These are phyloP conservation scores for Solioccasus polychromus DNA, from an alignment of 768 basidiomycete genomes.

Conservation along the genomic window DNA sequence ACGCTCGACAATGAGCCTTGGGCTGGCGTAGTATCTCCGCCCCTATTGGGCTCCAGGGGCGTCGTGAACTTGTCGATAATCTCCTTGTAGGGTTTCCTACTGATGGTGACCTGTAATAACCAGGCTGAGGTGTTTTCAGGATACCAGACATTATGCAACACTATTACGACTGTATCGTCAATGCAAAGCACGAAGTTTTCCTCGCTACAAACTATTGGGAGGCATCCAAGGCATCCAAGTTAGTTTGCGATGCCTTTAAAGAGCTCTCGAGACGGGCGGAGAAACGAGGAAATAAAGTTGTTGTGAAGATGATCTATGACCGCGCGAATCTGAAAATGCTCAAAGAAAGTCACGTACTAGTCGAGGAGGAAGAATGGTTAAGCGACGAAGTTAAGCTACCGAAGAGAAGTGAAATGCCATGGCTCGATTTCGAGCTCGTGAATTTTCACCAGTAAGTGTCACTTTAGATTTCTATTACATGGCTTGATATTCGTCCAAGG, in stretches of 20 bases:
- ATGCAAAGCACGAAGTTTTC: slow-evolving; percentile 61
- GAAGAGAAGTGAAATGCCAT: slow-evolving; percentile 51
- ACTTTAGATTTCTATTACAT: not conserved
- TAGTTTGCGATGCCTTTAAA: slow-evolving; percentile 49
- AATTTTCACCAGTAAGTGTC: slow-evolving; percentile 44
- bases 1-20: slow-evolving; percentile 54
- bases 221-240: slow-evolving; percentile 47
- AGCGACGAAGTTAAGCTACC: slow-evolving; percentile 50
- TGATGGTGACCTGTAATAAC: not conserved
- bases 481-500: slow-evolving; percentile 17
- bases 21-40: slow-evolving; percentile 57
- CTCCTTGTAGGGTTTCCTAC: slow-evolving; percentile 42
- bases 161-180: slow-evolving; percentile 58
- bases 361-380: slow-evolving; percentile 44
- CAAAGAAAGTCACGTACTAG: slow-evolving; percentile 42
- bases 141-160: slow-evolving; percentile 76
- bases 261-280: slow-evolving; percentile 50
- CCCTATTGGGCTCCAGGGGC: slow-evolving; percentile 59
- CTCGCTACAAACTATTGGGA: slow-evolving; percentile 67
- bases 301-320: slow-evolving; percentile 71
- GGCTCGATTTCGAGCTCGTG: slow-evolving; percentile 58
- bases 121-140: slow-evolving; percentile 26
- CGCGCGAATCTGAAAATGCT: slow-evolving; percentile 59
- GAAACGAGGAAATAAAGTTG: slow-evolving; percentile 43
- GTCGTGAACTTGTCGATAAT: slow-evolving; percentile 62